phyloP scores from a whole-genome alignment of 2,329 filamentous ascomycete genomes.

The Phialophora chinensis region DNA sequence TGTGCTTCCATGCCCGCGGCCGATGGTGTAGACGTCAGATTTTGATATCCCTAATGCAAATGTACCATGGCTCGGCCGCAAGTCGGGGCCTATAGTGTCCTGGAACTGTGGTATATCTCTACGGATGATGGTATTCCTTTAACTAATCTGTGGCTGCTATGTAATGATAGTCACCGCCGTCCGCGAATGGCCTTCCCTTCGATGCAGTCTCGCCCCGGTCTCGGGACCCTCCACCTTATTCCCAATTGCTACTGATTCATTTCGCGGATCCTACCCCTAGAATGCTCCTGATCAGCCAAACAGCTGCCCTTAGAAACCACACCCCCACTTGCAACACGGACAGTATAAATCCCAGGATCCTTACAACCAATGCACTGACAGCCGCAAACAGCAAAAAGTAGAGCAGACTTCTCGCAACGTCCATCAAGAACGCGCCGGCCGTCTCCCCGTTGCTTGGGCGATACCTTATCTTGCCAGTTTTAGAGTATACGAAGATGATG shows the following conservation, averaged over 20 bases:
- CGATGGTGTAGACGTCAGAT: too few relatives aligned
- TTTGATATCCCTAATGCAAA: too few relatives aligned
- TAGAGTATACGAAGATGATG: slow-evolving; percentile 36
- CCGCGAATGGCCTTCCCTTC: not conserved
- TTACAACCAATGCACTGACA: slow-evolving; percentile 26
- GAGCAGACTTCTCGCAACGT: slow-evolving; percentile 32
- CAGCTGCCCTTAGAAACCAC: slow-evolving; percentile 26
- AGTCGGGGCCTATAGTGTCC: not conserved
- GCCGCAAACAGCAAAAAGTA: slow-evolving; percentile 36
- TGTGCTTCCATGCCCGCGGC: too few relatives aligned
- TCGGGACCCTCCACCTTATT: not conserved
- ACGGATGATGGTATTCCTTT: not conserved
- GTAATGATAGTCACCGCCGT: not conserved
- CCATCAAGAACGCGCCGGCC: slow-evolving; percentile 29
- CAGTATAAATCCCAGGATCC: slow-evolving; percentile 28
- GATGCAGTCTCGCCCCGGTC: not conserved
- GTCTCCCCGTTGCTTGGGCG: slow-evolving; percentile 26
- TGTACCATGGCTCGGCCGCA: too few relatives aligned
- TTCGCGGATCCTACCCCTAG: slow-evolving; percentile 24
- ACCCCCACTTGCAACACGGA: slow-evolving; percentile 25
- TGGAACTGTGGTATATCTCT: not conserved
- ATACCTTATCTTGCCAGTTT: slow-evolving; percentile 36
- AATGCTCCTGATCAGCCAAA: slow-evolving; percentile 36
- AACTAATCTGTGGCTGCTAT: not conserved
- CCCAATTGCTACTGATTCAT: not conserved